These are phyloP conservation scores for Coniochaeta pulveracea DNA, from an alignment of 2,329 filamentous ascomycete species.

Conservation along the genomic window DNA sequence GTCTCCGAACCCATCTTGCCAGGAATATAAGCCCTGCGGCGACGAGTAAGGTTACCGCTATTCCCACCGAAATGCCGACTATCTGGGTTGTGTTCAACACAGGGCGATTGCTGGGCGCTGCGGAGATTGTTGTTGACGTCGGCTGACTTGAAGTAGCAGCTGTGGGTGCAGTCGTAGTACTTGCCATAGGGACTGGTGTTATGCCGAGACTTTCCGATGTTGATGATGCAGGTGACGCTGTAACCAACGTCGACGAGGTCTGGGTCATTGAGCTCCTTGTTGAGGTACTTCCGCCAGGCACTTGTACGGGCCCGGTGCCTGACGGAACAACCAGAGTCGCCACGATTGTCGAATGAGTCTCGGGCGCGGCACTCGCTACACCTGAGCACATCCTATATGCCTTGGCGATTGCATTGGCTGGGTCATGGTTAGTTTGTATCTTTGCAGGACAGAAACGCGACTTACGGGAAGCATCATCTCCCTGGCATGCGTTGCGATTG, in stretches of 20 bases:
- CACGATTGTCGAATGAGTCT: constrained; percentile 46
- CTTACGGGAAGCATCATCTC: constrained; percentile 28
- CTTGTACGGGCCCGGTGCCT: constrained; percentile 21
- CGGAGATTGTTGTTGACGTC: background rate
- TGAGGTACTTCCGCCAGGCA: constrained; percentile 11
- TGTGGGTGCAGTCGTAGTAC: constrained; percentile 36
- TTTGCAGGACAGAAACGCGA: constrained; percentile 1
- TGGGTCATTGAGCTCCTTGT: background rate
- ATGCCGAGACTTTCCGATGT: background rate
- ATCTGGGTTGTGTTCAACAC: constrained; percentile 26
- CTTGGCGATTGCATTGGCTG: constrained; percentile 29
- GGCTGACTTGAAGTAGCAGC: constrained; percentile 2
- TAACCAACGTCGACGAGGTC: constrained; percentile 7
- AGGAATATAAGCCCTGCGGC: constrained; percentile 35
- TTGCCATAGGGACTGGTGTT: constrained; percentile 3
- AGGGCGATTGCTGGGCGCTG: constrained; percentile 4
- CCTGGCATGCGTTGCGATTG: constrained; percentile 37
- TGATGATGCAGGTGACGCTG: constrained; percentile 6
- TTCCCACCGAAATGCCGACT: constrained; percentile 46
- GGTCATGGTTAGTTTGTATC: constrained; percentile 8
- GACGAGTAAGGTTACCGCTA: constrained; percentile 34
- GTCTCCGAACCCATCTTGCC: constrained; percentile 28
- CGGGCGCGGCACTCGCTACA: constrained; percentile 35
- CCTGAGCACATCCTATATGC: constrained; percentile 49
- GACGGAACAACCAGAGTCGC: constrained; percentile 38